Base-by-base conservation (phyloP, 2,329 filamentous ascomycete genomes). In the Colletotrichum godetiae region DNA sequence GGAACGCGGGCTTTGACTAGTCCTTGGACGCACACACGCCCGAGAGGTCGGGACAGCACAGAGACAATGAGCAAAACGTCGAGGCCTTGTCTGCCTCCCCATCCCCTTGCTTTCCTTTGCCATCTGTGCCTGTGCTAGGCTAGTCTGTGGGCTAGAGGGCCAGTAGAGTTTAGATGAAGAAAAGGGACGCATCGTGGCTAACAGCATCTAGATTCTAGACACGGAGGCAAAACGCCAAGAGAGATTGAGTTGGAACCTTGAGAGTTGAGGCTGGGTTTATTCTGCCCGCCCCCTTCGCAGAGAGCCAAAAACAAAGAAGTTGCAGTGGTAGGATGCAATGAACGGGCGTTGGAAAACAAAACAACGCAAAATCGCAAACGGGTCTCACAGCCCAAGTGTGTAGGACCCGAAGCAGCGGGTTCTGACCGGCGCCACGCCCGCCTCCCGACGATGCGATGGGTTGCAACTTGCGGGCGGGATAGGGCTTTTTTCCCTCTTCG, bases 361-460 rank as follows among this genome's bases (percentile, higher is more conserved):
- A 19, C 58, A 55, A 53, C 59, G 42, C 19, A 49, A 69, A 60
- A 15, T 64, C 42, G 29, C 70, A 33, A 60, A 69, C 59, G 59
- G 60, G 70, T 60, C 59, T 69, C 60, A 64, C 56, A 53, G 52
- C 49, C 31, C 15, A 53, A 65, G 49, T 56, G 35, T 55, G 65
- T 65, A 52, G 42, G 62, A 70, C 73, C 73, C 73, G 62, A 60
- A 66, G 61, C 64, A 42, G 69, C 61, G 73, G 73, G 62, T 67
- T 75, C 69, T 66, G 65, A 67, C 31, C 49, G 55, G 59, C 73
- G 73, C 73, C 73, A 75, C 65, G 57, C 70, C 49, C 65, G 69
- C 69, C 49, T 46, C 35, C 31, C 58, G 31, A 62, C 58, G 46
- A 37, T 53, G 29, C n/a, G 57, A 55, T 56, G 57, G 57, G 33